Evolutionary conservation across 2,329 filamentous ascomycete genomes (phyloP).

Genomic region (Aaosphaeria pasadenensis): DNA sequence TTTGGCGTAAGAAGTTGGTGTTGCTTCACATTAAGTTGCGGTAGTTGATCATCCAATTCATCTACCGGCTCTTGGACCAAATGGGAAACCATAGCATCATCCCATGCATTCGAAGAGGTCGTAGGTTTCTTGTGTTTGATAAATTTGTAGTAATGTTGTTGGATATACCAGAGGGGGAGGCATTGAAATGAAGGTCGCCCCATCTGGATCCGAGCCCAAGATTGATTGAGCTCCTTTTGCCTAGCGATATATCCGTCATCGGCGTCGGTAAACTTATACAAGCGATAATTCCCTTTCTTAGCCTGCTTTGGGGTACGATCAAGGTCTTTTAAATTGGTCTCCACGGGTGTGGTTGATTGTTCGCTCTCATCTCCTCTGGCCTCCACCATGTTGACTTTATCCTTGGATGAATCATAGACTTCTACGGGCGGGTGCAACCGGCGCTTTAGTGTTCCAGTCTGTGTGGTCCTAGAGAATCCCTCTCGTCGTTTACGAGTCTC

Average conservation of each 20-base stretch:
- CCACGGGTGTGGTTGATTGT: not conserved
- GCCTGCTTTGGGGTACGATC: not conserved
- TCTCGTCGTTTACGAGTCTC: not conserved
- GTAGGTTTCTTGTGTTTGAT: not conserved
- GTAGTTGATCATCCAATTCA: not conserved
- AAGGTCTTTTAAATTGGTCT: not conserved
- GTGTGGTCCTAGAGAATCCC: not conserved
- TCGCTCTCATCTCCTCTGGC: not conserved
- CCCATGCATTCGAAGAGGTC: not conserved
- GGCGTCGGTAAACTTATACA: conserved; percentile 7
- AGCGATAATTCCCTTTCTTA: not conserved
- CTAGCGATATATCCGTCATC: conserved; percentile 30
- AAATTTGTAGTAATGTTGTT: not conserved
- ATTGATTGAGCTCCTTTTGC: not conserved
- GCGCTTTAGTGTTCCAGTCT: not conserved
- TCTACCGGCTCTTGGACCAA: not conserved
- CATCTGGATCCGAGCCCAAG: conserved; percentile 7
- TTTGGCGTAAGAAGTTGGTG: conserved; percentile 29
- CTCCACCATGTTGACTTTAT: not conserved
- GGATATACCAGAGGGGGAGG: not conserved
- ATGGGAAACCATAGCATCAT: too few species aligned
- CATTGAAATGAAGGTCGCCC: not conserved
- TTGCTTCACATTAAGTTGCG: not conserved
- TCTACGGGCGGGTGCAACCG: not conserved
- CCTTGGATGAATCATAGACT: not conserved